Base-by-base conservation (phyloP, 2,329 filamentous ascomycete species). In the Arthrocladium fulminans region DNA sequence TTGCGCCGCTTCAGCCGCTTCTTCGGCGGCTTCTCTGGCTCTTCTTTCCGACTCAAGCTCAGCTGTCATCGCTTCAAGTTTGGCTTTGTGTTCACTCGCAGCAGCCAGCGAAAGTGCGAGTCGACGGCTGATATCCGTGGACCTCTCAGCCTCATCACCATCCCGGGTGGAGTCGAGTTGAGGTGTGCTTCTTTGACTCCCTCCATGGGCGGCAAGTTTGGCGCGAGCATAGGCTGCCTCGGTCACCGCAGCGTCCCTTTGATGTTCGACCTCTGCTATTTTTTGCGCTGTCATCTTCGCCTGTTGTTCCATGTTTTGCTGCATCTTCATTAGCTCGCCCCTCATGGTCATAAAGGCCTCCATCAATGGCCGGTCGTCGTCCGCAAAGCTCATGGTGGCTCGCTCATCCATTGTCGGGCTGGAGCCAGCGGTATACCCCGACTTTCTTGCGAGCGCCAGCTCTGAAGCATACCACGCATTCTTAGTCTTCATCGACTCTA, bases 391-490 rank as follows among this genome's bases (percentile, higher is more conserved):
- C 57, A 94, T 88, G 2, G 83, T 75, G 0, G 77, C 75, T 51
- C 84, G 81, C 56, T 84, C 81, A 54, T 97, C 90, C 20, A 95
- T 72, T 0, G 81, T 74, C 12, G 87, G 81, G 60, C 79, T 86
- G 22, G 80, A 76, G 1, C 81, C 80, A 2, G 80, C 72, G 53
- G 79, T 88, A 61, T 97, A 98, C 3, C 92, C 92, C 34, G 87
- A 80, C 67, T 95, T 95, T 43, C 86, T 81, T 5, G 92, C 94
- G 54, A 98, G 73, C 50, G 94, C 88, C 39, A 98, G 73, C 67
- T 98, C 92, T 0, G 90, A 96, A 6, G 88, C 88, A 65, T 94
- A 96, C 92, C 92, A 98, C 0, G 90, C 90, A 67, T 95, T 97
- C 45, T 86, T 80, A 61, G 84, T 92, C 60, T 87, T 86, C 2